A percentile compares a stretch with the other conserved stretches of the same genome.
Conservation (phyloP, 257 asterid genomes). For the Parsonsia alboflavescens region DNA sequence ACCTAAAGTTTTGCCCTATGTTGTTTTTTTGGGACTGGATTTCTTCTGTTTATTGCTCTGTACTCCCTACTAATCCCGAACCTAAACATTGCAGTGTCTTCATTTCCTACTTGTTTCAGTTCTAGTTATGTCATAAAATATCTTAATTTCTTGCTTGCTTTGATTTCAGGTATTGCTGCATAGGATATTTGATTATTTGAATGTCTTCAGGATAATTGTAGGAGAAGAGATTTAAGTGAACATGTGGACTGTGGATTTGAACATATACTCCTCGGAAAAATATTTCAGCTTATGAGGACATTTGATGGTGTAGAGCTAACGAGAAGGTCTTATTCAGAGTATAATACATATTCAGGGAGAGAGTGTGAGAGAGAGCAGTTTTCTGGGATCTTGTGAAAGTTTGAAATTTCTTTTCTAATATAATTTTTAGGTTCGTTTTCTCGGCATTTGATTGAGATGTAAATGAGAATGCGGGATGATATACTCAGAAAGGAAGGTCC, state of each 20-base stretch:
- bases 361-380: conserved; percentile 10
- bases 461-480: conserved; percentile 60
- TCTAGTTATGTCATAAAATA: not conserved
- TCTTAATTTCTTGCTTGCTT: conserved; percentile 6
- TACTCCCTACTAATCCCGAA: not conserved
- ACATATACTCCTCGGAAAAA: conserved; percentile 30
- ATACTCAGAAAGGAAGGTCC: conserved; percentile 38
- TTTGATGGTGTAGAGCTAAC: conserved; percentile 49
- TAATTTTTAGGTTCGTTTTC: conserved; percentile 39
- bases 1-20: not conserved
- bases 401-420: conserved; percentile 37
- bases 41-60: not conserved
- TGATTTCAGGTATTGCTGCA: conserved; percentile 73
- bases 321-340: conserved; percentile 30
- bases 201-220: conserved; percentile 50
- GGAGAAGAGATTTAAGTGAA: conserved; percentile 48
- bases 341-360: conserved; percentile 31
- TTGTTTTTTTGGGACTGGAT: not conserved
- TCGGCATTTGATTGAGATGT: conserved; percentile 55
- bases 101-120: not conserved
- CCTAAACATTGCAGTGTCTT: no score
- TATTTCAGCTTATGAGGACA: conserved; percentile 42
- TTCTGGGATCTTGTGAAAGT: conserved; percentile 32
- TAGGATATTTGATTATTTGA: conserved; percentile 40
- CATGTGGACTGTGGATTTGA: conserved; percentile 36